Evolutionary conservation across 345 rosid species (phyloP).

Genomic region (Gossypium raimondii): DNA sequence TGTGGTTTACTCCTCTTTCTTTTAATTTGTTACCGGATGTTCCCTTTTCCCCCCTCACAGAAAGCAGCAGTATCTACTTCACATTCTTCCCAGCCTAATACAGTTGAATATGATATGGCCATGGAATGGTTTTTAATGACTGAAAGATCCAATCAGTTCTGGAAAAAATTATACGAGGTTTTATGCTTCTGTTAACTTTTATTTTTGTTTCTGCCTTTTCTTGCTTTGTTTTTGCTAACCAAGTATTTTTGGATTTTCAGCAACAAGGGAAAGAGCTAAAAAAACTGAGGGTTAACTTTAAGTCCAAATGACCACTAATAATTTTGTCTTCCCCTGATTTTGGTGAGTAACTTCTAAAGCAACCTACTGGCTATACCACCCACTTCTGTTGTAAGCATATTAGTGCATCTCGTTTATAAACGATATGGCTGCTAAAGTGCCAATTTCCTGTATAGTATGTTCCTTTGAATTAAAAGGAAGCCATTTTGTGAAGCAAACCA

Average conservation of each 20-base stretch:
- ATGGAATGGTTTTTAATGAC: conserved; percentile 69
- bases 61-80: conserved; percentile 79
- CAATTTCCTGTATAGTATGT: neutral
- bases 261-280: conserved; percentile 49
- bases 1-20: neutral
- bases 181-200: neutral
- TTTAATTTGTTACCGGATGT: neutral
- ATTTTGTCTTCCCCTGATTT: neutral
- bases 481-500: conserved; percentile 5
- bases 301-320: conserved; percentile 35
- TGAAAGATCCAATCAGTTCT: conserved; percentile 37
- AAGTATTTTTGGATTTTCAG: conserved; percentile 31
- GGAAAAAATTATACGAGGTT: conserved; percentile 48
- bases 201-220: neutral
- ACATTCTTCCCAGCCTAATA: conserved; percentile 86
- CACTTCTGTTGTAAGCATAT: neutral
- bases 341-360: conserved; percentile 20
- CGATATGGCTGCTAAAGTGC: conserved; percentile 1
- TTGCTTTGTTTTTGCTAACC: conserved; percentile 10
- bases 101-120: conserved; percentile 82
- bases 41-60: conserved; percentile 28
- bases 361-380: neutral
- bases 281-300: conserved; percentile 36
- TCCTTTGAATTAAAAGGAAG: neutral
- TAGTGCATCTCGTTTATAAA: neutral